Conservation (phyloP, 1,284 basidiomycete genomes). For the Leccinum subatratum region DNA sequence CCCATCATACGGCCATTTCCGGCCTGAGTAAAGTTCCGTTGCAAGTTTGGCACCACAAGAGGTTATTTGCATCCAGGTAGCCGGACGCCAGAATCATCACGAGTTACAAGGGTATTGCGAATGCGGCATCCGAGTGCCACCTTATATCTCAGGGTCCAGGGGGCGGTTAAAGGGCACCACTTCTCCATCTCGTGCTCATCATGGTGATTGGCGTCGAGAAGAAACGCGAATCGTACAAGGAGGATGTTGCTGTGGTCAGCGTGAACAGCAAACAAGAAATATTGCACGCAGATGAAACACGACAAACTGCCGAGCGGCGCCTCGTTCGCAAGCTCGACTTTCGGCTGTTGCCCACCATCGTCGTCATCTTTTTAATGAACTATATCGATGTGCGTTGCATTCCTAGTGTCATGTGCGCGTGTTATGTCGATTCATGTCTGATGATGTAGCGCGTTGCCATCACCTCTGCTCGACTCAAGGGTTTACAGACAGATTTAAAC, state of each 20-base stretch:
- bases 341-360: constrained; percentile 57
- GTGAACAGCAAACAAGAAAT: constrained; percentile 4
- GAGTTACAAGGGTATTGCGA: not conserved
- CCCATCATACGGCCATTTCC: not conserved
- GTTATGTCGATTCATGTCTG: not conserved
- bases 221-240: constrained; percentile 13
- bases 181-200: constrained; percentile 2
- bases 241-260: not conserved
- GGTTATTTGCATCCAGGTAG: not conserved
- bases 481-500: constrained; percentile 1
- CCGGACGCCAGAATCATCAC: constrained; percentile 4
- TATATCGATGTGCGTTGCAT: constrained; percentile 55
- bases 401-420: not conserved
- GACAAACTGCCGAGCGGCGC: constrained; percentile 34
- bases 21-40: not conserved
- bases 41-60: constrained; percentile 1
- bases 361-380: constrained; percentile 64
- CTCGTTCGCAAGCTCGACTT: constrained; percentile 54
- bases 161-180: not conserved
- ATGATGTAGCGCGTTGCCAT: constrained; percentile 41
- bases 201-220: constrained; percentile 22
- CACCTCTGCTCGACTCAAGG: constrained; percentile 3
- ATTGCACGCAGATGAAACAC: constrained; percentile 8
- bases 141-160: constrained; percentile 8
- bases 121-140: not conserved